phyloP scores from a whole-genome alignment of 129 eudicot genomes.

The Scalesia atractyloides region DNA sequence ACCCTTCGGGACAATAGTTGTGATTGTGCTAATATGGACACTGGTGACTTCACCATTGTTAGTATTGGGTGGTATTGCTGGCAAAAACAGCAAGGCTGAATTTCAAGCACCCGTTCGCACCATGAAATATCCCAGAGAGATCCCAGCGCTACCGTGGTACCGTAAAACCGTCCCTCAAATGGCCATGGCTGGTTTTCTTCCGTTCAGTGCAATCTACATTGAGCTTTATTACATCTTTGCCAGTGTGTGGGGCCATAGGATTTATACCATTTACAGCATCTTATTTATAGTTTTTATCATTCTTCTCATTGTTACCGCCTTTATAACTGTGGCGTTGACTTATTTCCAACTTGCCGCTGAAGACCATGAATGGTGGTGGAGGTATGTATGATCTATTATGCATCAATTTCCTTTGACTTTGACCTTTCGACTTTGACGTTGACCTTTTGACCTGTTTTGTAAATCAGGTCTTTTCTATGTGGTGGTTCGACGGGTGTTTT shows the following conservation, averaged over 20 bases:
- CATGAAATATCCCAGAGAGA: slow-evolving; percentile 74
- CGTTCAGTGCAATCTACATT: slow-evolving; percentile 70
- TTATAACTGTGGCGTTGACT: slow-evolving; percentile 58
- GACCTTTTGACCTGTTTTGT: not conserved
- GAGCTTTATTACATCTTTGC: slow-evolving; percentile 79
- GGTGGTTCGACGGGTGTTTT: slow-evolving; percentile 69
- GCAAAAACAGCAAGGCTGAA: slow-evolving; percentile 75
- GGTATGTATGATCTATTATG: slow-evolving; percentile 25
- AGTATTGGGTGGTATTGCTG: slow-evolving; percentile 81
- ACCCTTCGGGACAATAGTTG: slow-evolving; percentile 81
- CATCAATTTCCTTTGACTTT: not conserved
- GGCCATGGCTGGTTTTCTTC: slow-evolving; percentile 82
- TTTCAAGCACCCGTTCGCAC: slow-evolving; percentile 83
- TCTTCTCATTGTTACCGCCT: slow-evolving; percentile 60
- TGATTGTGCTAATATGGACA: slow-evolving; percentile 68
- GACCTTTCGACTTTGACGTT: not conserved
- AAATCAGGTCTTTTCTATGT: slow-evolving; percentile 59
- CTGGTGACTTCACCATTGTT: slow-evolving; percentile 75
- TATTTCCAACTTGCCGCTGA: slow-evolving; percentile 77
- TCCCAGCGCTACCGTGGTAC: slow-evolving; percentile 69
- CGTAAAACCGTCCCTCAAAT: slow-evolving; percentile 68
- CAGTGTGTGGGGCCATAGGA: slow-evolving; percentile 84
- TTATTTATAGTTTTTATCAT: slow-evolving; percentile 69
- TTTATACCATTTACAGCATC: slow-evolving; percentile 72
- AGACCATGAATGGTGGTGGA: slow-evolving; percentile 81